Evolutionary conservation across 2,329 filamentous ascomycete species (phyloP).

Genomic region (Pseudocercospora macadamiae): DNA sequence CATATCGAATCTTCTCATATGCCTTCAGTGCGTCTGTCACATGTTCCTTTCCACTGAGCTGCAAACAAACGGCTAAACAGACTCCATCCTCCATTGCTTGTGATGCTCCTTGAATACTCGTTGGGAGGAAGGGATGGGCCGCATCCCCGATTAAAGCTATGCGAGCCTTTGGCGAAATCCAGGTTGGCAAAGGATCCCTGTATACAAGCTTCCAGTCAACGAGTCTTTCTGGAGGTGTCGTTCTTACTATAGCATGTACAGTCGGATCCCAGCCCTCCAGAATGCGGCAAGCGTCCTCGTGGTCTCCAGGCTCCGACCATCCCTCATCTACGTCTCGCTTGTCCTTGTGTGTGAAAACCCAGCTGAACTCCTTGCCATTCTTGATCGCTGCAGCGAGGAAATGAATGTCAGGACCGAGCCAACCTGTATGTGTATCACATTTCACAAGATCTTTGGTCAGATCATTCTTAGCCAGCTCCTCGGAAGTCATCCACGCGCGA

Average conservation of each 20-base stretch:
- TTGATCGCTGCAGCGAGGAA: constrained; percentile 59
- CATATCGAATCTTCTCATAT: constrained; percentile 33
- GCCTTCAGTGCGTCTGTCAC: constrained; percentile 34
- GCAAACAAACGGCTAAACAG: constrained; percentile 50
- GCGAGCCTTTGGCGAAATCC: constrained; percentile 55
- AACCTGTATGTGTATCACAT: constrained; percentile 56
- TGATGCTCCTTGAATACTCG: constrained; percentile 57
- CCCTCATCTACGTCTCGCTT: constrained; percentile 52
- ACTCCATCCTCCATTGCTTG: constrained; percentile 59
- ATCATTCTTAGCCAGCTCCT: constrained; percentile 55
- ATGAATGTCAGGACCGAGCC: constrained; percentile 58
- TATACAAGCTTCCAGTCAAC: constrained; percentile 62
- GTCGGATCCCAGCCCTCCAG: constrained; percentile 49
- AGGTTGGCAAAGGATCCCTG: constrained; percentile 57
- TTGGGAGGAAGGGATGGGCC: constrained; percentile 59
- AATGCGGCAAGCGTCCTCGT: constrained; percentile 48
- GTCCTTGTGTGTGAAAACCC: constrained; percentile 58
- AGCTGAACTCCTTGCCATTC: constrained; percentile 56
- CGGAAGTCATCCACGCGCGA: constrained; percentile 56
- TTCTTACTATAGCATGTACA: constrained; percentile 51
- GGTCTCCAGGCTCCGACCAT: constrained; percentile 51
- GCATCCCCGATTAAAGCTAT: constrained; percentile 58
- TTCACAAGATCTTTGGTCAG: constrained; percentile 50
- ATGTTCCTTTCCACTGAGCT: constrained; percentile 46
- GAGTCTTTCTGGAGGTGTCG: constrained; percentile 38